Conservation (phyloP, 768 basidiomycete genomes). For the Nevesoporus exiguus region DNA sequence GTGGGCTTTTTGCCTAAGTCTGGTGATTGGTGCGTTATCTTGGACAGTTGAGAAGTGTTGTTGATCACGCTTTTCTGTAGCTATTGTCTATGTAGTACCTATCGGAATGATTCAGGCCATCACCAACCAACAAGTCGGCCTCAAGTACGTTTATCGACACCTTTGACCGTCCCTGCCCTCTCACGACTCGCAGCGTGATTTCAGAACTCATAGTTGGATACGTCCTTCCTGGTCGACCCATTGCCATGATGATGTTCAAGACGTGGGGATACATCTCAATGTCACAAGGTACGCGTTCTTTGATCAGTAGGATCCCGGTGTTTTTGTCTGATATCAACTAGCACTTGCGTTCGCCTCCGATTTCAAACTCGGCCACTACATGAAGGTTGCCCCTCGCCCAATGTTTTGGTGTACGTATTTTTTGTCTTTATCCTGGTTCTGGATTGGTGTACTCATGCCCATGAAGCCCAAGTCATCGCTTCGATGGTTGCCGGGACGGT, state of each 20-base stretch:
- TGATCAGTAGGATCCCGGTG: not conserved
- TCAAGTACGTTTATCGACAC: conserved; percentile 31
- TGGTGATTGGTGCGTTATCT: conserved; percentile 28
- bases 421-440: not conserved
- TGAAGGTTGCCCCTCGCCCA: conserved; percentile 62
- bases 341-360: conserved; percentile 66
- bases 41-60: not conserved
- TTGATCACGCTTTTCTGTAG: conserved; percentile 3
- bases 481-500: conserved; percentile 60
- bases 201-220: conserved; percentile 69
- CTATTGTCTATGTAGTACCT: conserved; percentile 69
- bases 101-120: conserved; percentile 74
- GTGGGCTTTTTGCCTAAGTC: conserved; percentile 41
- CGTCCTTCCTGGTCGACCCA: conserved; percentile 55
- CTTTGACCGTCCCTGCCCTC: not conserved
- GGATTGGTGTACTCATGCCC: not conserved
- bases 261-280: conserved; percentile 70
- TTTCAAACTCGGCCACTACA: conserved; percentile 77
- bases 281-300: conserved; percentile 34
- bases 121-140: conserved; percentile 73
- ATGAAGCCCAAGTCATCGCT: conserved; percentile 53
- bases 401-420: conserved; percentile 59
- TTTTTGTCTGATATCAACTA: not conserved
- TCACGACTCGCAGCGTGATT: conserved; percentile 43
- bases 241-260: conserved; percentile 82